Conservation (phyloP, 768 basidiomycete species). For the Pulveroboletus sp. region DNA sequence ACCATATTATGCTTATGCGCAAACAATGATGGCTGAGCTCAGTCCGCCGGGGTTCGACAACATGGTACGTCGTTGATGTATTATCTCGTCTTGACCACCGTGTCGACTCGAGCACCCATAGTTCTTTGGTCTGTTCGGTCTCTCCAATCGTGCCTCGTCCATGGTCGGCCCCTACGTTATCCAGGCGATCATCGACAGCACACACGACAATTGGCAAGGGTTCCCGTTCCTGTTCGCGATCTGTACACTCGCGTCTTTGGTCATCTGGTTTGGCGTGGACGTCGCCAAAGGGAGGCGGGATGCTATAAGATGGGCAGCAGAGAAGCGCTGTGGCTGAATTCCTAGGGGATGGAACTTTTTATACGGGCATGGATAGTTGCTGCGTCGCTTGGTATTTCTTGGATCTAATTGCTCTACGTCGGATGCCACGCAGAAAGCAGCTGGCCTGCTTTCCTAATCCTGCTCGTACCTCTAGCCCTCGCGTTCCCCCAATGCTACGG, state of each 20-base stretch:
- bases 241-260: constrained; percentile 58
- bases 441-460: too few relatives aligned
- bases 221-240: constrained; percentile 82
- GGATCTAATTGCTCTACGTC: too few relatives aligned
- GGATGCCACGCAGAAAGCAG: too few relatives aligned
- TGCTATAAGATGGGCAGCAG: constrained; percentile 54
- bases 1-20: constrained; percentile 83
- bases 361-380: too few relatives aligned
- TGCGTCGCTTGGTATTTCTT: too few relatives aligned
- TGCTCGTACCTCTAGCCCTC: too few relatives aligned
- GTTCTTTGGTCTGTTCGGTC: constrained; percentile 86
- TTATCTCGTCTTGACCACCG: neutral
- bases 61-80: constrained; percentile 41
- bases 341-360: too few relatives aligned
- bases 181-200: constrained; percentile 72
- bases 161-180: constrained; percentile 87
- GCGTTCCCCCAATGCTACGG: too few relatives aligned
- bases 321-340: constrained; percentile 22
- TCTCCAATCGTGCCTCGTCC: constrained; percentile 81
- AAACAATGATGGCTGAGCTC: constrained; percentile 88
- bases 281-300: constrained; percentile 58
- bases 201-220: constrained; percentile 75
- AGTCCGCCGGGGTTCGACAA: constrained; percentile 86
- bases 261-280: constrained; percentile 77
- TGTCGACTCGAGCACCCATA: constrained; percentile 22